These are phyloP conservation scores for Pezicula neosporulosa DNA, from an alignment of 2,329 filamentous ascomycete species.

Conservation along the genomic window DNA sequence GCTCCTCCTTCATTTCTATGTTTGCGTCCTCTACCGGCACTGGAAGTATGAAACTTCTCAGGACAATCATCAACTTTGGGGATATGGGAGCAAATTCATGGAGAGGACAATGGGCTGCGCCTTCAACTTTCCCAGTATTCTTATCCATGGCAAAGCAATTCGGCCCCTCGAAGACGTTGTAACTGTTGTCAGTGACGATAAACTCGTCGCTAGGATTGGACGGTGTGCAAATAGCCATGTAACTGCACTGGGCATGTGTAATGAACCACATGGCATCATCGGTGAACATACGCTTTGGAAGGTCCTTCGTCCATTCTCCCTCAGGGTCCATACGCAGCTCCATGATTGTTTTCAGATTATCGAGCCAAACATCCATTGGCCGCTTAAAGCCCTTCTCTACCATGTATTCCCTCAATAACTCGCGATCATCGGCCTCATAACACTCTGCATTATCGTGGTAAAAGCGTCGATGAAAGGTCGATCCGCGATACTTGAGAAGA, in stretches of 20 bases:
- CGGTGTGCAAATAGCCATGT: slow-evolving; percentile 29
- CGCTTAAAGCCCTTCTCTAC: slow-evolving; percentile 19
- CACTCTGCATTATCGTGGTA: slow-evolving; percentile 27
- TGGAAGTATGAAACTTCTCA: slow-evolving; percentile 15
- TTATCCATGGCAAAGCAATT: too few species aligned
- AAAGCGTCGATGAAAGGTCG: slow-evolving; percentile 31
- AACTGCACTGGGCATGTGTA: slow-evolving; percentile 21
- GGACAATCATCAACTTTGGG: slow-evolving; percentile 15
- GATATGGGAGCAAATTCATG: slow-evolving; percentile 16
- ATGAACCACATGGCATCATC: slow-evolving; percentile 29
- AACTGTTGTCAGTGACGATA: slow-evolving; percentile 30
- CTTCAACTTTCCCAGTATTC: not conserved
- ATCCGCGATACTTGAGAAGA: slow-evolving; percentile 40
- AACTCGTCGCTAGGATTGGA: slow-evolving; percentile 25
- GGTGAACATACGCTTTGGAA: slow-evolving; percentile 23
- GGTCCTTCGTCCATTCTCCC: slow-evolving; percentile 22
- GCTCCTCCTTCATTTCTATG: not conserved
- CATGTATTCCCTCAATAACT: slow-evolving; percentile 28
- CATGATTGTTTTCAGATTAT: slow-evolving; percentile 29
- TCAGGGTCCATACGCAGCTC: slow-evolving; percentile 27
- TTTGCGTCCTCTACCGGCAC: slow-evolving; percentile 9
- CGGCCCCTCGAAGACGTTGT: slow-evolving; percentile 30
- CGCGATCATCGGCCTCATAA: slow-evolving; percentile 29
- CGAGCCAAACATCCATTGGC: slow-evolving; percentile 32
- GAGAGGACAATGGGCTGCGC: slow-evolving; percentile 9